Evolutionary conservation across 73 alveolate genomes (phyloP).

Genomic region (Tetrahymena elliotti): DNA sequence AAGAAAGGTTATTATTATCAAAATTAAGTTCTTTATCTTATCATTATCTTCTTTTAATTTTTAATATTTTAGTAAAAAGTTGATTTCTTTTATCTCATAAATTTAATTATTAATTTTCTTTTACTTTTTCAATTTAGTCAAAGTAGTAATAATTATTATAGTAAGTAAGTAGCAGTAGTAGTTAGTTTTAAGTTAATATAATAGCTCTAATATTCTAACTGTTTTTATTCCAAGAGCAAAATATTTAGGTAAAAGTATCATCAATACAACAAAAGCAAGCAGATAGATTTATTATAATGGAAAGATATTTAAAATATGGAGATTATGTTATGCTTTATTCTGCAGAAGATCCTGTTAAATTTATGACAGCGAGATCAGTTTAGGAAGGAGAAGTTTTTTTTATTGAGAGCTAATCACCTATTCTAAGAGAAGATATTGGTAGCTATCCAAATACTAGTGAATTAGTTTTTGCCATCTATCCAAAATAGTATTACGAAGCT

Average conservation of each 20-base stretch:
- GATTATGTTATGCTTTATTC: background rate
- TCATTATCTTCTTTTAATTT: background rate
- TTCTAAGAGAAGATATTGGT: background rate
- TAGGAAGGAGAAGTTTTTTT: background rate
- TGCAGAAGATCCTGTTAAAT: background rate
- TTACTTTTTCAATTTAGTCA: background rate
- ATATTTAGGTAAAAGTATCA: background rate
- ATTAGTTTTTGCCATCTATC: background rate
- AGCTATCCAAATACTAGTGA: background rate
- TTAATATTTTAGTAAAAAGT: too few relatives aligned
- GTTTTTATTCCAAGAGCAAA: background rate
- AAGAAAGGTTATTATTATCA: too few relatives aligned
- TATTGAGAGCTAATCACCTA: background rate
- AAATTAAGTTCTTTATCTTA: background rate
- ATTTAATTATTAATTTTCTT: background rate
- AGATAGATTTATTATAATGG: background rate
- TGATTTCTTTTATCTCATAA: background rate
- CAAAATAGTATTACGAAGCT: background rate
- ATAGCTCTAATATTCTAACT: background rate
- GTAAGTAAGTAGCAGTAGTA: background rate
- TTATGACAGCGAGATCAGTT: background rate
- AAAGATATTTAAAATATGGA: background rate
- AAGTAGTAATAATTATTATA: background rate
- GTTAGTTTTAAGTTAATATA: background rate
- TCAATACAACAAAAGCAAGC: background rate